Evolutionary conservation across 164 flowering plant genomes (phyloP).

Genomic region (Nymphaea colorata): DNA sequence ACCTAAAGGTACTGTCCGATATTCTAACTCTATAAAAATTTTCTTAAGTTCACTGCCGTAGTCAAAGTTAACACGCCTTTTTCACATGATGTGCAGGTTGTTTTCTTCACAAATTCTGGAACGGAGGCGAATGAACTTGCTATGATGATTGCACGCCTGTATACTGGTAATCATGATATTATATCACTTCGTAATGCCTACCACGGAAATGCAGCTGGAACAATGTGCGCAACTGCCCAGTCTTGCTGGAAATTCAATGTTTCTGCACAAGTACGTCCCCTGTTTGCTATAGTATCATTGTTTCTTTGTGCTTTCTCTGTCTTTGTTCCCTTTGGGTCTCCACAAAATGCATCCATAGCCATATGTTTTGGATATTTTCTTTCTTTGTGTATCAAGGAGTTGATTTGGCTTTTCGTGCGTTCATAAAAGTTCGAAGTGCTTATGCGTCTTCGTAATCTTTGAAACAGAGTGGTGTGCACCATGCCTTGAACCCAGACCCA

Average conservation of each 20-base stretch:
- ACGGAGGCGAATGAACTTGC: constrained; percentile 98
- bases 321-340: no score
- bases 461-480: constrained; percentile 76
- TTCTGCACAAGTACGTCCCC: constrained; percentile 41
- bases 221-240: constrained; percentile 93
- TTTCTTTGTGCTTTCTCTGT: background rate
- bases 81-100: constrained; percentile 37
- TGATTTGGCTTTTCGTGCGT: no score
- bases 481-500: constrained; percentile 84
- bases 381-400: no score
- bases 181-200: constrained; percentile 78
- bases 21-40: no score
- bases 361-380: no score
- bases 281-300: background rate
- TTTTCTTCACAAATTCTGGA: constrained; percentile 89
- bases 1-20: constrained; percentile 53
- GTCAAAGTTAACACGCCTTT: background rate
- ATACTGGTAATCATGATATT: constrained; percentile 73
- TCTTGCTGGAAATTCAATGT: constrained; percentile 72
- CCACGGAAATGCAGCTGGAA: constrained; percentile 88
- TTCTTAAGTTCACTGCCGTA: no score
- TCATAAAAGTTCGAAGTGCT: background rate
- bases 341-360: no score
- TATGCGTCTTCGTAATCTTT: background rate
- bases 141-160: constrained; percentile 74